phyloP scores from a whole-genome alignment of 495 filamentous ascomycete genomes.

The Arthonia radiata region DNA sequence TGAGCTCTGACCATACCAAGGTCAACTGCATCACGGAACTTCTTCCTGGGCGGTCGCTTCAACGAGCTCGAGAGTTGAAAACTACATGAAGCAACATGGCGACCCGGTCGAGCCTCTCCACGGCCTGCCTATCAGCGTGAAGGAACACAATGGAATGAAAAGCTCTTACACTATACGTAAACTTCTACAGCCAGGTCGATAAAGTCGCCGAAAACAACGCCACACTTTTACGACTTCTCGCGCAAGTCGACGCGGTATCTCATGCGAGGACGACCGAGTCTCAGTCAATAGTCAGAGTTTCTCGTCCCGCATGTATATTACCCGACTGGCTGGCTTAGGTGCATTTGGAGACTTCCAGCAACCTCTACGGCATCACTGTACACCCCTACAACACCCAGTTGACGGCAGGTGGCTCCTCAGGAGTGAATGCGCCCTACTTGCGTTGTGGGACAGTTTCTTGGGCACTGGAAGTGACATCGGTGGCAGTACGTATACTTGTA shows the following conservation, averaged over 20 bases:
- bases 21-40: constrained; percentile 41
- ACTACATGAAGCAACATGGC: constrained; percentile 9
- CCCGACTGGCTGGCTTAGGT: too few relatives aligned
- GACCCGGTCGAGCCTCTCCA: constrained; percentile 35
- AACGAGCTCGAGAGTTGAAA: constrained; percentile 13
- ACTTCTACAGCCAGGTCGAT: constrained; percentile 22
- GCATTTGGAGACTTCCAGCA: constrained; percentile 30
- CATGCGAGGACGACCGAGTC: constrained; percentile 30
- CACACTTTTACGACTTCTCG: constrained; percentile 20
- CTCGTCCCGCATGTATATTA: constrained; percentile 3
- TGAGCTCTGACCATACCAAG: too few relatives aligned
- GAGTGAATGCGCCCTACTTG: constrained; percentile 42
- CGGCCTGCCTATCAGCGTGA: constrained; percentile 41
- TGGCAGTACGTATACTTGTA: too few relatives aligned
- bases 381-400: constrained; percentile 31
- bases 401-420: constrained; percentile 36
- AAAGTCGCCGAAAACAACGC: constrained; percentile 17
- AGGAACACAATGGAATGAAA: constrained; percentile 37
- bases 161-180: constrained; percentile 23
- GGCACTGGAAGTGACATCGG: constrained; percentile 49
- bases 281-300: constrained; percentile 16
- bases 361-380: constrained; percentile 34
- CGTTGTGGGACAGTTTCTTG: constrained; percentile 28
- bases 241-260: constrained; percentile 22
- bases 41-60: constrained; percentile 20